These are phyloP conservation scores for Globomyces sp. DNA, from an alignment of 371 early-diverging fungal genomes.

Conservation along the genomic window DNA sequence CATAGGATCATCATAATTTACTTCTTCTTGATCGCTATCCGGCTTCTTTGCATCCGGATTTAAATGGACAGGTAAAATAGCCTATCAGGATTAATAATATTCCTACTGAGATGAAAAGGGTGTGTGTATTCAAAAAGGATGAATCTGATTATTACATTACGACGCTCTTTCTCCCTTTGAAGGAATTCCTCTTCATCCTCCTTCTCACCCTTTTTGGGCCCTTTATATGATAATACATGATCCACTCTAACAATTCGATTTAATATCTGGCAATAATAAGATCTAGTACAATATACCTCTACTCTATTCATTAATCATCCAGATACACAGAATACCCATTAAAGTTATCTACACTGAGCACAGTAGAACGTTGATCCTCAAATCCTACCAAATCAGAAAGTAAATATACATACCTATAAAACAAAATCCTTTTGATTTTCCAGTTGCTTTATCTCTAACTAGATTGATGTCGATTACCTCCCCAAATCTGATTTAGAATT, in stretches of 20 bases:
- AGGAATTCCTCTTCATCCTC: not conserved
- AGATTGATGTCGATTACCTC: conserved; percentile 87
- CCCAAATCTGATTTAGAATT: conserved; percentile 43
- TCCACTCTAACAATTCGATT: conserved; percentile 71
- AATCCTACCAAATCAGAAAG: not conserved
- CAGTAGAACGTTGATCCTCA: conserved; percentile 43
- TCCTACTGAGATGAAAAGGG: too few relatives aligned
- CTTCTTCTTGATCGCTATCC: conserved; percentile 7
- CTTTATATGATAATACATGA: conserved; percentile 37
- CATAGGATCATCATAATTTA: conserved; percentile 16
- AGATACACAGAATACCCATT: conserved; percentile 57
- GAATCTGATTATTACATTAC: too few relatives aligned
- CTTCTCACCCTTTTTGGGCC: conserved; percentile 10
- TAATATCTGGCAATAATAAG: conserved; percentile 55
- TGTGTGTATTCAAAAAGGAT: too few relatives aligned
- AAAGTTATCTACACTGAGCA: conserved; percentile 93
- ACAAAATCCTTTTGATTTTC: conserved; percentile 85
- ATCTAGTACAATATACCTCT: conserved; percentile 27
- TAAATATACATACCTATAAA: conserved; percentile 66
- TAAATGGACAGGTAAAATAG: too few relatives aligned
- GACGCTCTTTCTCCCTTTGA: too few relatives aligned
- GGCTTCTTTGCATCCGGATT: too few relatives aligned
- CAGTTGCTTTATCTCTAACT: conserved; percentile 80
- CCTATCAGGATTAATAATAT: too few relatives aligned
- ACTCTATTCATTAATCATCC: conserved; percentile 46